A percentile compares a stretch with the other conserved stretches of the same genome.
Conservation (phyloP, 139 green algal species). For the Chlamydomonas incerta region DNA sequence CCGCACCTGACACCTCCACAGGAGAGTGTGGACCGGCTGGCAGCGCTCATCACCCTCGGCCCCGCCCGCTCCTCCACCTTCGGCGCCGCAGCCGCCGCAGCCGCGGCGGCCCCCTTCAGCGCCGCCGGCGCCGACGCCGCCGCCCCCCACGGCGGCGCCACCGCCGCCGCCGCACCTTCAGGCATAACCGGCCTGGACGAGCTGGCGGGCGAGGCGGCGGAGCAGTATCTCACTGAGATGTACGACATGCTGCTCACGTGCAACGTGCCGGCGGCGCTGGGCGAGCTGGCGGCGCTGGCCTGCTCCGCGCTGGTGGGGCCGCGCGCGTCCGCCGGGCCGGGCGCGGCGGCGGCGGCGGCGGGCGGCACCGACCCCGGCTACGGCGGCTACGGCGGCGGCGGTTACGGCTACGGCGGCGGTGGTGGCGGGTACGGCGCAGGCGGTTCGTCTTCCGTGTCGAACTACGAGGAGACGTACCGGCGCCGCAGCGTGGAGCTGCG, state of each 20-base stretch:
- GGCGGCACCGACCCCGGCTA: no score
- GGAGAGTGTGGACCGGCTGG: conserved; percentile 18
- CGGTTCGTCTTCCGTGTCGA: background rate
- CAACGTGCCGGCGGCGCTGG: conserved; percentile 22
- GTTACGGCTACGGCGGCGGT: no score
- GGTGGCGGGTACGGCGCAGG: no score
- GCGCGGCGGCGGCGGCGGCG: no score
- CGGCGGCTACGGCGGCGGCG: no score
- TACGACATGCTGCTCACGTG: conserved; percentile 12
- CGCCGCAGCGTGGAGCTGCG: conserved; percentile 11
- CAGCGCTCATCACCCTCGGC: conserved; percentile 12
- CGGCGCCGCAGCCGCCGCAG: no score
- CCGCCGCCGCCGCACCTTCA: background rate
- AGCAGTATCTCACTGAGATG: conserved; percentile 32
- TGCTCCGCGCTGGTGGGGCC: background rate
- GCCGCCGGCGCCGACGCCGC: background rate
- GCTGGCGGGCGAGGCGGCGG: background rate
- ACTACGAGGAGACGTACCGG: background rate
- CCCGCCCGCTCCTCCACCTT: background rate
- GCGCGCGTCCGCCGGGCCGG: no score
- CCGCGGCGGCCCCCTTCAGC: background rate
- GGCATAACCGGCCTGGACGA: background rate
- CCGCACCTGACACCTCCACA: background rate
- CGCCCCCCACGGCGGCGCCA: background rate
- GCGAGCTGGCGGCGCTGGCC: conserved; percentile 16